A percentile compares a stretch with the other conserved stretches of the same genome.
Conservation (phyloP, 495 filamentous ascomycete species). For the Cudoniella acicularis region DNA sequence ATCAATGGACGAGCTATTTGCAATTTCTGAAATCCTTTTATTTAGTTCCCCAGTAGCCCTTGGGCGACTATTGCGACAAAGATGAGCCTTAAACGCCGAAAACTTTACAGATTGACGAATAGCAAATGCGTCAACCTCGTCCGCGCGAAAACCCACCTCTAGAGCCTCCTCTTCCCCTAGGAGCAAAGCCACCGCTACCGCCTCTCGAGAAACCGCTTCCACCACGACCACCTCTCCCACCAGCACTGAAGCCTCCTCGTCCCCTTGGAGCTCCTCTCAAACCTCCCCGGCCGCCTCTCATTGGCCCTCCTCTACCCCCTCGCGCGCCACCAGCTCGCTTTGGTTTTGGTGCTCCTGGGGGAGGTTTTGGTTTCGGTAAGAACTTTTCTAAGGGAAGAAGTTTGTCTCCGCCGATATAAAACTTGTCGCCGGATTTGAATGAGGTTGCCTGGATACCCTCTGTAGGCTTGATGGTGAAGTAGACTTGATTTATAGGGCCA, state of each 20-base stretch:
- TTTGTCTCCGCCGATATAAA: conserved; percentile 93
- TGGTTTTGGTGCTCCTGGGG: conserved; percentile 58
- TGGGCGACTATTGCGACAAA: not conserved
- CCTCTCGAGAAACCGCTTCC: conserved; percentile 43
- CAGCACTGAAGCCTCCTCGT: conserved; percentile 40
- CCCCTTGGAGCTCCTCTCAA: conserved; percentile 56
- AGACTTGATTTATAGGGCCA: conserved; percentile 92
- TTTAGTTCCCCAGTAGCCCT: not conserved
- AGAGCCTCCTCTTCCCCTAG: conserved; percentile 38
- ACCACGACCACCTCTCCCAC: conserved; percentile 38
- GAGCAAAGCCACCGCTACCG: conserved; percentile 38
- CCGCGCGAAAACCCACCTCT: conserved; percentile 26
- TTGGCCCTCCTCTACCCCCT: conserved; percentile 24
- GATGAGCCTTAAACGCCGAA: conserved; percentile 12
- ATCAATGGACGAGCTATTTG: too few species aligned
- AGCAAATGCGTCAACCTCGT: conserved; percentile 16
- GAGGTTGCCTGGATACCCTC: conserved; percentile 92
- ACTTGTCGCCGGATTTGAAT: conserved; percentile 95
- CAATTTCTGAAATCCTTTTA: conserved; percentile 1
- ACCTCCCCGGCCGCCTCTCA: conserved; percentile 30
- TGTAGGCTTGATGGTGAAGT: conserved; percentile 95
- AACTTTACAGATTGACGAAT: not conserved
- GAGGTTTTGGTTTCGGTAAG: conserved; percentile 88
- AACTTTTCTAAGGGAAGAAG: conserved; percentile 93
- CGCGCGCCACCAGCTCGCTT: conserved; percentile 49